These are phyloP conservation scores for Atalantia buxifolia DNA, from an alignment of 345 rosid genomes.

Conservation along the genomic window DNA sequence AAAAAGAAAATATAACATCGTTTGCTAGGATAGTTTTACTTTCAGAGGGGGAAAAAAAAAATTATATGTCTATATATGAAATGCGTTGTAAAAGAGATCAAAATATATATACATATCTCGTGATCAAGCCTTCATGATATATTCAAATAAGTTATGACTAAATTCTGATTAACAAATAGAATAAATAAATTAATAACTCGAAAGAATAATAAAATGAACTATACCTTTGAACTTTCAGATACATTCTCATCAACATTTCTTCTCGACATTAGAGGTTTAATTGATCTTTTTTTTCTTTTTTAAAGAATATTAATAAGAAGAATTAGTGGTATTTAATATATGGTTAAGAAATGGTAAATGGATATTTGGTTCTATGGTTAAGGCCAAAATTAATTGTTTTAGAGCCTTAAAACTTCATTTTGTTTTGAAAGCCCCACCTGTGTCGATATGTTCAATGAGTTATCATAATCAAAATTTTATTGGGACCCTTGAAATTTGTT, in stretches of 20 bases:
- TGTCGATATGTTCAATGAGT: neutral
- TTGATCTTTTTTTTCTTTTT: too few relatives aligned
- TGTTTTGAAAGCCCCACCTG: too few relatives aligned
- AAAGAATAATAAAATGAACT: neutral
- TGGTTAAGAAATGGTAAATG: neutral
- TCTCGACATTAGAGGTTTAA: neutral
- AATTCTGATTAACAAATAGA: neutral
- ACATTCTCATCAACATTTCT: neutral
- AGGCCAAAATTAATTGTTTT: neutral
- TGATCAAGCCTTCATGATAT: neutral
- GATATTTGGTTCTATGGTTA: neutral
- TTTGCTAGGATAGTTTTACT: rapidly evolving
- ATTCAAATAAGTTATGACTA: neutral
- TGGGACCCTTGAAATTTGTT: neutral
- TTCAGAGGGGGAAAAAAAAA: too few relatives aligned
- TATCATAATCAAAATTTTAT: neutral
- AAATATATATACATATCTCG: too few relatives aligned
- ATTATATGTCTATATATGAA: too few relatives aligned
- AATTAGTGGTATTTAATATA: neutral
- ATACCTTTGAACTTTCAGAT: neutral
- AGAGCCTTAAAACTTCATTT: neutral
- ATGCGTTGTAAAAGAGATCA: neutral
- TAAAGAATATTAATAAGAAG: neutral
- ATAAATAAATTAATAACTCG: neutral
- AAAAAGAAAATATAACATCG: too few relatives aligned